These are phyloP conservation scores for Fusarium miscanthi DNA, from an alignment of 2,329 filamentous ascomycete genomes.

Conservation along the genomic window DNA sequence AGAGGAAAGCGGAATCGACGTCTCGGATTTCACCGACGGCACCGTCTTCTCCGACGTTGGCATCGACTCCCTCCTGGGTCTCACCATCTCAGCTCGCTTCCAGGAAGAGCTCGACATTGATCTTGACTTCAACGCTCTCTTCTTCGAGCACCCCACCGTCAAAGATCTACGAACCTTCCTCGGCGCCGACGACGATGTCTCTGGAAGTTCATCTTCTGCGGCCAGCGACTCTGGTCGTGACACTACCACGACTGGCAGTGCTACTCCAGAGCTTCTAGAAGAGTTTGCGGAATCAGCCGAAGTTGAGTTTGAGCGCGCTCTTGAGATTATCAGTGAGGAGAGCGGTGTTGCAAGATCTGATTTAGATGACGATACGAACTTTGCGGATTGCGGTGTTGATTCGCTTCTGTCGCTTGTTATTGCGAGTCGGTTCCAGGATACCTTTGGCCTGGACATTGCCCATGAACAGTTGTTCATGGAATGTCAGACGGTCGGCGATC, in stretches of 20 bases:
- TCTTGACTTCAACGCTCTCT: conserved; percentile 63
- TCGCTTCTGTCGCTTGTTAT: conserved; percentile 70
- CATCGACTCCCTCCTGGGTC: conserved; percentile 70
- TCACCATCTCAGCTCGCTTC: conserved; percentile 67
- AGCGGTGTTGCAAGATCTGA: conserved; percentile 66
- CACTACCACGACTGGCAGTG: not conserved
- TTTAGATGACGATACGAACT: conserved; percentile 66
- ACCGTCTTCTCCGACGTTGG: conserved; percentile 68
- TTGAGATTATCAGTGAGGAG: conserved; percentile 56
- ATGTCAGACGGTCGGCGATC: conserved; percentile 17
- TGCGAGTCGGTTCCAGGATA: conserved; percentile 64
- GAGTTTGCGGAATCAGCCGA: conserved; percentile 5
- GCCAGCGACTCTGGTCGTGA: conserved; percentile 26
- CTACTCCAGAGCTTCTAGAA: conserved; percentile 12
- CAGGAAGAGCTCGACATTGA: conserved; percentile 68
- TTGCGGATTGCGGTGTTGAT: conserved; percentile 69
- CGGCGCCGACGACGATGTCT: conserved; percentile 11
- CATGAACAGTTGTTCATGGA: conserved; percentile 35
- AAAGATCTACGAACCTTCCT: conserved; percentile 60
- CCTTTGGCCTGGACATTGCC: not conserved
- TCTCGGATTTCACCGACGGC: conserved; percentile 63
- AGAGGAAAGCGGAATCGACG: conserved; percentile 33
- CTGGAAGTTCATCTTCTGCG: conserved; percentile 14
- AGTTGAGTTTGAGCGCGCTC: conserved; percentile 27
- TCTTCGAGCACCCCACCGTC: conserved; percentile 64